Base-by-base conservation (phyloP, 495 filamentous ascomycete species). In the Lentithecium fluviatile region DNA sequence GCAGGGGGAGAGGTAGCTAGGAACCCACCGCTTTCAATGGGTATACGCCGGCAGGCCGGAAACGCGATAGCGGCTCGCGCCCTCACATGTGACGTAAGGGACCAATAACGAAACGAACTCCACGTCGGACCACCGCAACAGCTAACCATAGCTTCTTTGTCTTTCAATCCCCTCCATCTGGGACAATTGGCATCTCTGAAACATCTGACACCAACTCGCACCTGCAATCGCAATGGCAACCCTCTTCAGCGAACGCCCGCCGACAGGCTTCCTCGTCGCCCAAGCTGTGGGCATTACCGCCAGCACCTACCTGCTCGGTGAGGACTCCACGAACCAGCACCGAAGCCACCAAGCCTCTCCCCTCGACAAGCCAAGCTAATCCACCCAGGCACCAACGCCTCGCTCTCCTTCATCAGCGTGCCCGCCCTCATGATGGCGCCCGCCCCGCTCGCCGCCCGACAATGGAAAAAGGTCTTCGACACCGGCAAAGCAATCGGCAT, bases 361-460 rank as follows among this genome's bases (percentile, higher is more conserved):
- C n/a, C n/a, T n/a, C n/a, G 11, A n/a, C n/a, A n/a, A n/a, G n/a
- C n/a, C 43, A 3, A 20, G 40, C 13, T 43, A 13, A 43, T 13
- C 13, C 19, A 13, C 13, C 7, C 69, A 67, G 82, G 81, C 59
- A 62, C 69, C 45, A 77, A 68, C 52, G 63, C 77, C 52, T 45
- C 72, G 45, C 45, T 79, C 52, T 80, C 78, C 19, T 62, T 73
- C 69, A 56, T 76, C 50, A 37, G 76, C 24, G 63, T 82, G 10
- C 83, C 83, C 4, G 72, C 75, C 46, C 64, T 85, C 15, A 75
- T 85, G 20, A 67, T 79, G 47, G 77, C 80, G 0, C 83, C 83
- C 0, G 68, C 75, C 4, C 75, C 79, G 0, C 64, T 84, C 11
- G 73, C 84, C 48, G 77, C 79, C 15, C 64, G 58, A 12, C 81